phyloP scores from a whole-genome alignment of 2,329 filamentous ascomycete genomes.

The Botrytis pseudocinerea region DNA sequence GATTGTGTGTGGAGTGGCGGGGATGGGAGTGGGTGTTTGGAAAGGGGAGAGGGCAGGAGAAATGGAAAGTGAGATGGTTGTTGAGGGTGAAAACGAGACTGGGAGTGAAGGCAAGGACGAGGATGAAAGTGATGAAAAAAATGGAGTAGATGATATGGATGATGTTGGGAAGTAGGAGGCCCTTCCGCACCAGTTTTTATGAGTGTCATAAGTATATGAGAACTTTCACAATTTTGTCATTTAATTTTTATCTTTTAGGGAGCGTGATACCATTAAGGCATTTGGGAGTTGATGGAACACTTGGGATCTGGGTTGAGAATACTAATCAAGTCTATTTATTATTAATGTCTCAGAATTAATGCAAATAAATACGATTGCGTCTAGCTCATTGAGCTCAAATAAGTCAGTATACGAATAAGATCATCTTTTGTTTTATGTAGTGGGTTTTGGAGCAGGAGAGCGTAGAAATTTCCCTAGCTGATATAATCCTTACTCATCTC shows the following conservation, averaged over 20 bases:
- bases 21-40: neutral
- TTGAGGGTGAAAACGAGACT: neutral
- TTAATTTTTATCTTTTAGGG: fast-evolving
- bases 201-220: neutral
- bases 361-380: neutral
- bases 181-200: neutral
- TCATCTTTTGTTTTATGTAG: too few species aligned
- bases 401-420: too few species aligned
- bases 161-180: neutral
- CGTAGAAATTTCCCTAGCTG: too few species aligned
- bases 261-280: neutral
- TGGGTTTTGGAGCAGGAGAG: too few species aligned
- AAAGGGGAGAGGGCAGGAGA: neutral
- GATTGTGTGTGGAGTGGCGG: neutral
- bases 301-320: neutral
- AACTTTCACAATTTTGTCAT: neutral
- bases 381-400: too few species aligned
- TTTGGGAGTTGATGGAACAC: neutral
- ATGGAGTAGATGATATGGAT: neutral
- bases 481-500: too few species aligned
- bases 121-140: neutral
- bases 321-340: neutral
- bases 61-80: neutral
- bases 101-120: neutral
- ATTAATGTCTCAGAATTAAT: neutral